These are phyloP conservation scores for Lanzia echinophila DNA, from an alignment of 2,329 filamentous ascomycete genomes.

Conservation along the genomic window DNA sequence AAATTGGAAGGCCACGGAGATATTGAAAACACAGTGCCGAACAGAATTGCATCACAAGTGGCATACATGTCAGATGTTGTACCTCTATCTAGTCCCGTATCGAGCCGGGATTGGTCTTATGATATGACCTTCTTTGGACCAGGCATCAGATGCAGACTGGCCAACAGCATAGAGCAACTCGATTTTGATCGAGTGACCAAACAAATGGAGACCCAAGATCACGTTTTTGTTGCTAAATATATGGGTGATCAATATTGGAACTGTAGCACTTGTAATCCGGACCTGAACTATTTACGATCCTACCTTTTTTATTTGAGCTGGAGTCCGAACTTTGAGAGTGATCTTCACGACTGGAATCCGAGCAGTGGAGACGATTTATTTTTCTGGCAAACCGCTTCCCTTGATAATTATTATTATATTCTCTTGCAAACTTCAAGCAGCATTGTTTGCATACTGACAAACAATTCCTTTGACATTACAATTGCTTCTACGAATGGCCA, in stretches of 20 bases:
- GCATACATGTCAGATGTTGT: conserved; percentile 4
- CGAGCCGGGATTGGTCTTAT: conserved; percentile 10
- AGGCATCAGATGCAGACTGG: conserved; percentile 6
- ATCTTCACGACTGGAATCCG: too few species aligned
- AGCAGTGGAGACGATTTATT: too few species aligned
- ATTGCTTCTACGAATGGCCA: neutral
- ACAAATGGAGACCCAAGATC: neutral
- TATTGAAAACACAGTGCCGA: neutral
- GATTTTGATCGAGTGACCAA: too few species aligned
- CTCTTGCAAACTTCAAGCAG: neutral
- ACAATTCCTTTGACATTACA: neutral
- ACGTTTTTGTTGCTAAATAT: neutral
- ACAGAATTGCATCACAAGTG: conserved; percentile 3
- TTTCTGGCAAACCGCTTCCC: neutral
- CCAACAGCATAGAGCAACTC: neutral
- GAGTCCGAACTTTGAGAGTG: too few species aligned
- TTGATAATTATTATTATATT: neutral
- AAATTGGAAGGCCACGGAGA: neutral
- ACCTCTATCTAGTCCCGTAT: conserved; percentile 4
- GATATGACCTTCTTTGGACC: conserved; percentile 15
- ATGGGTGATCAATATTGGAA: too few species aligned
- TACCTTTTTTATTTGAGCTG: too few species aligned
- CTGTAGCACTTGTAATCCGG: neutral
- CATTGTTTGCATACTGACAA: neutral
- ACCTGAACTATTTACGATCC: neutral